Percentiles rank a stretch among this genome's conserved stretches.
phyloP scores from a whole-genome alignment of 2,329 filamentous ascomycete genomes.

The Aspergillus tamarii region DNA sequence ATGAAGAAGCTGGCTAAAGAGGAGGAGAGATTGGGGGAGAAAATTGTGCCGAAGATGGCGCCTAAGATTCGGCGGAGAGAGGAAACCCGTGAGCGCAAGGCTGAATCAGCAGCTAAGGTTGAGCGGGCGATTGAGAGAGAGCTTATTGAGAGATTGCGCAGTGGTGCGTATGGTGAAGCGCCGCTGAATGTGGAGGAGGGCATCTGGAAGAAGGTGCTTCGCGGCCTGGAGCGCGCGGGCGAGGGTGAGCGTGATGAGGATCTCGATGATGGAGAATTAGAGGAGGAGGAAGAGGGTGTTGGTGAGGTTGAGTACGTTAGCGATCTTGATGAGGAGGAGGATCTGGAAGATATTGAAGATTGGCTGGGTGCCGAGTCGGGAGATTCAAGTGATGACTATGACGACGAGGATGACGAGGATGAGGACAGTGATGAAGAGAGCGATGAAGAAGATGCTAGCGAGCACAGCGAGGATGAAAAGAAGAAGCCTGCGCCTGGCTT shows the following conservation, averaged over 20 bases:
- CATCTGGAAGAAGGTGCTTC: slow-evolving; percentile 97
- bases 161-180: slow-evolving; percentile 91
- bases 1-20: slow-evolving; percentile 80
- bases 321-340: slow-evolving; percentile 79
- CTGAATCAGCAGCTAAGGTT: slow-evolving; percentile 84
- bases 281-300: slow-evolving; percentile 71
- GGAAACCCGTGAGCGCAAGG: slow-evolving; percentile 74
- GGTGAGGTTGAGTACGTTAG: slow-evolving; percentile 90
- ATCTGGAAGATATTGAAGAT: slow-evolving; percentile 93
- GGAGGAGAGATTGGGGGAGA: slow-evolving; percentile 86
- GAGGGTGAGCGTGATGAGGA: slow-evolving; percentile 84
- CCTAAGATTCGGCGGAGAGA: slow-evolving; percentile 84
- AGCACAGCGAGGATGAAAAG: slow-evolving; percentile 51
- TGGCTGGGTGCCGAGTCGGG: slow-evolving; percentile 78
- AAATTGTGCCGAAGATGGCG: slow-evolving; percentile 82
- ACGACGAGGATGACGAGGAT: slow-evolving; percentile 56
- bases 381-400: slow-evolving; percentile 51
- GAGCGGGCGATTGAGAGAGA: slow-evolving; percentile 95
- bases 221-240: slow-evolving; percentile 83
- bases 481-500: slow-evolving; percentile 49
- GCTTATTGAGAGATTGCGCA: slow-evolving; percentile 84
- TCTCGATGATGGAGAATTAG: slow-evolving; percentile 81
- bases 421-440: slow-evolving; percentile 55
- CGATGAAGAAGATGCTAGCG: slow-evolving; percentile 38
- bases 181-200: slow-evolving; percentile 93